Evolutionary conservation across 768 basidiomycete genomes (phyloP).

Genomic region (Cantharellus cinnabarinus): DNA sequence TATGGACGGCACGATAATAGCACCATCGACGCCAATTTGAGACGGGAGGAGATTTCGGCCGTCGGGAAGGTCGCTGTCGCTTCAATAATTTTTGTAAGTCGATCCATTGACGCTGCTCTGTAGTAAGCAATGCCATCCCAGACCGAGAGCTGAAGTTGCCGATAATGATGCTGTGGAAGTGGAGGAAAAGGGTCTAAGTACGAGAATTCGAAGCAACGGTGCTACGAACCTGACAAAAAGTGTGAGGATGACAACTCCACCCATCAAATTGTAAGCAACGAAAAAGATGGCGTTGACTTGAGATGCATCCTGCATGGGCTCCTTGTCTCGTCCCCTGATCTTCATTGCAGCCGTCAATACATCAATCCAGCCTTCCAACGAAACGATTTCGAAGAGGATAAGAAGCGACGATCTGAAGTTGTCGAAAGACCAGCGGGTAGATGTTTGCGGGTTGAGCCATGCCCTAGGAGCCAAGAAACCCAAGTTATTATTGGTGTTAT

Average conservation of each 20-base stretch:
- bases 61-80: conserved; percentile 67
- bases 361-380: conserved; percentile 92
- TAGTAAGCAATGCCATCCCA: conserved; percentile 68
- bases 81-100: conserved; percentile 76
- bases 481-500: conserved; percentile 26
- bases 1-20: conserved; percentile 72
- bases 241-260: conserved; percentile 74
- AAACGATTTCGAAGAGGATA: conserved; percentile 91
- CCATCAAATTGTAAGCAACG: conserved; percentile 76
- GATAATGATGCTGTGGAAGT: conserved; percentile 62
- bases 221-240: conserved; percentile 64
- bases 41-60: conserved; percentile 43
- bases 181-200: conserved; percentile 6
- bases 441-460: conserved; percentile 76
- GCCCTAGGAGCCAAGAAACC: conserved; percentile 60
- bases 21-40: conserved; percentile 57
- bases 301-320: conserved; percentile 51
- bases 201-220: background rate
- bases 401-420: conserved; percentile 62
- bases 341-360: conserved; percentile 68
- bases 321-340: conserved; percentile 45
- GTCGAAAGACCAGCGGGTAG: conserved; percentile 78
- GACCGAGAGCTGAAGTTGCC: conserved; percentile 77
- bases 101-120: conserved; percentile 83
- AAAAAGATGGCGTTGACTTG: conserved; percentile 82